A percentile compares a stretch with the other conserved stretches of the same genome.
phyloP scores from a whole-genome alignment of 106 monocot species.

The Dendrobium nobile region DNA sequence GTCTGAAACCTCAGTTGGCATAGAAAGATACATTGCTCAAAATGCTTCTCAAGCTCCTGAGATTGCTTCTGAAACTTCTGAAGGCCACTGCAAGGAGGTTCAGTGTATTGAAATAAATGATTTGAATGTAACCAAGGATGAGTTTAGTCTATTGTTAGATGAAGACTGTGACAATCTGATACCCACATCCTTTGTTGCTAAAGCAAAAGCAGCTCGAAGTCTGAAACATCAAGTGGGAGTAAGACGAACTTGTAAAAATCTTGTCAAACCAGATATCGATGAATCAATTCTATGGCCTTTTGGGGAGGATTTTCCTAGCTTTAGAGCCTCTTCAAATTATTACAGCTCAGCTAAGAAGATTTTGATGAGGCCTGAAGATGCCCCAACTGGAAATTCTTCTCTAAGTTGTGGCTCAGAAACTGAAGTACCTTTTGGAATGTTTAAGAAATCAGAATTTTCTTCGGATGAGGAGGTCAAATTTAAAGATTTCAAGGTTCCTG shows the following conservation, averaged over 20 bases:
- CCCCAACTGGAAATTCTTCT: conserved; percentile 4
- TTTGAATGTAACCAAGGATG: conserved; percentile 24
- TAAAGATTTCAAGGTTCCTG: not conserved
- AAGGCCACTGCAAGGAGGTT: conserved; percentile 79
- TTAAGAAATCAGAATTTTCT: conserved; percentile 3
- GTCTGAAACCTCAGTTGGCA: not conserved
- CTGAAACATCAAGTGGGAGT: conserved; percentile 14
- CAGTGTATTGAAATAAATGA: conserved; percentile 65
- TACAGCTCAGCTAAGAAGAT: no score
- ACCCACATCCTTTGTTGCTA: conserved; percentile 11
- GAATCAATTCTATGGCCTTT: not conserved
- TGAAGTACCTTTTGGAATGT: not conserved
- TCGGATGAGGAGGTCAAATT: not conserved
- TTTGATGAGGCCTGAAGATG: no score
- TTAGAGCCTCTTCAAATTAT: conserved; percentile 5
- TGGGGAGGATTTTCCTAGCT: conserved; percentile 2
- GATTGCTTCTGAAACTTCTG: conserved; percentile 28
- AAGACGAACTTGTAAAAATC: conserved; percentile 9
- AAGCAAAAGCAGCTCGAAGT: conserved; percentile 5
- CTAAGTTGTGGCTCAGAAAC: not conserved
- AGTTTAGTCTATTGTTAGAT: conserved; percentile 22
- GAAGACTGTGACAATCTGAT: conserved; percentile 27
- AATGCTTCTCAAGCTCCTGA: conserved; percentile 23
- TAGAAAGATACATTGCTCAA: not conserved
- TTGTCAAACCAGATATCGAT: conserved; percentile 11